Base-by-base conservation (phyloP, 192 early-diverging fungal genomes). In the Linnemannia elongata region DNA sequence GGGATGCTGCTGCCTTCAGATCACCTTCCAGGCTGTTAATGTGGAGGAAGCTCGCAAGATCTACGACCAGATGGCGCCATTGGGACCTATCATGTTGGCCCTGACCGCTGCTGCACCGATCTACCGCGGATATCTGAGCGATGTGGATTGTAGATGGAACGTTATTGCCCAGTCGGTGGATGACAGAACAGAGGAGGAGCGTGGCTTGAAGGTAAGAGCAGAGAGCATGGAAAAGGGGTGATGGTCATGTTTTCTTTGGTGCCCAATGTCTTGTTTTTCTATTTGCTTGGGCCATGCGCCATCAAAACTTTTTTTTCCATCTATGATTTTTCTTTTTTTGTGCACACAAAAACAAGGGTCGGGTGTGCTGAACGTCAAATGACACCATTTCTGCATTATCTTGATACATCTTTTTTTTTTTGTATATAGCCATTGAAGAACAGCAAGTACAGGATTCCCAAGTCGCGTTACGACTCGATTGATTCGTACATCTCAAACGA, bases 111-210 rank as follows among this genome's bases (percentile, higher is more conserved):
- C 96, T 44, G 93, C 97, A 35, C 98, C 98, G 20, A 96, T 98
- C 54, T 99, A 95, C 88, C 94, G 97, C 54, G 98, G 98, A 38
- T 97, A 97, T 85, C 83, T 99, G 83, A 94, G 96, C 8, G 98
- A 99, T 88, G 96, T 98, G 2, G 98, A 99, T 88, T 97, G 96
- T 88, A 91, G 98, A 82, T 99, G 98, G 98, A 97, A 99, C 81
- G 97, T 98, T 20, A 99, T 99, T 90, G 90, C 97, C 35, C 95
- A 92, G 17, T 93, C 93, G 47, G 98, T 99, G 13, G 98, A 99
- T 81, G 97, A 99, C 87, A 92, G 98, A 71, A 99, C 97, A 18
- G 88, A 88, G 24, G 95, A 98, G 78, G 98, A 99, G 90, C 96
- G 97, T 36, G 97, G 97, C 33, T 55, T 95, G 18, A 90, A 94